Base-by-base conservation (phyloP, 805 yeast species). In the Candida jianshihensis region DNA sequence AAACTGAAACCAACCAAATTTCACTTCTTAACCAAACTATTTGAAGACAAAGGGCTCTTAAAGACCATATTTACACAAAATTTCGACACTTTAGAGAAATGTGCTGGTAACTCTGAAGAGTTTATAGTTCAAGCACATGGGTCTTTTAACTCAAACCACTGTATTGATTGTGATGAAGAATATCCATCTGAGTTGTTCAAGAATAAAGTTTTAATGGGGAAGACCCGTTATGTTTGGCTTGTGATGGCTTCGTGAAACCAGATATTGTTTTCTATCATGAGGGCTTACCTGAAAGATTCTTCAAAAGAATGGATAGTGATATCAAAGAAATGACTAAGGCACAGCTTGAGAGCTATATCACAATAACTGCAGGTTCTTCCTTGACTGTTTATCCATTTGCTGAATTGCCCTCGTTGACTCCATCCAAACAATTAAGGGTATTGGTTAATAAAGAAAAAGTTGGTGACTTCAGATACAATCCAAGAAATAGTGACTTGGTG, bases 261-360 rank as follows among this genome's bases (percentile, higher is more conserved):
- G 90, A 85, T 51, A 92, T 90, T 47, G 96, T 88, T 1, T 90
- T 90, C 51, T 92, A 88, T 61, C 97, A 97, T 4, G 98, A 90
- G 56, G 72, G 79, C 2, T 65, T 90, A 19, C 97, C 97, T 0
- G 49, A 48, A 2, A 61, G 64, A 37, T 85, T 88, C 50, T 89
- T 83, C 57, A 73, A 74, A 3, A 48, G 58, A 11, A 79, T 92
- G 83, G 90, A 81, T 4, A 44, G 56, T 12, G 83, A 77, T 48
- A 40, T 53, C 2, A 42, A 43, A 34, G 32, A n/a, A 37, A 40
- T 20, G 34, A 34, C 2, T 63, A 64, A 16, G 75, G 73, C 40
- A 53, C 71, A 24, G 7, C n/a, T n/a, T 24, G 26, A 11, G 10
- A 24, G 13, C 5, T 87, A 81, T 47, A 55, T 89, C 19, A 86